A percentile compares a stretch with the other conserved stretches of the same genome.
Conservation (phyloP, 1,284 basidiomycete species). For the Leucoagaricus sp. region DNA sequence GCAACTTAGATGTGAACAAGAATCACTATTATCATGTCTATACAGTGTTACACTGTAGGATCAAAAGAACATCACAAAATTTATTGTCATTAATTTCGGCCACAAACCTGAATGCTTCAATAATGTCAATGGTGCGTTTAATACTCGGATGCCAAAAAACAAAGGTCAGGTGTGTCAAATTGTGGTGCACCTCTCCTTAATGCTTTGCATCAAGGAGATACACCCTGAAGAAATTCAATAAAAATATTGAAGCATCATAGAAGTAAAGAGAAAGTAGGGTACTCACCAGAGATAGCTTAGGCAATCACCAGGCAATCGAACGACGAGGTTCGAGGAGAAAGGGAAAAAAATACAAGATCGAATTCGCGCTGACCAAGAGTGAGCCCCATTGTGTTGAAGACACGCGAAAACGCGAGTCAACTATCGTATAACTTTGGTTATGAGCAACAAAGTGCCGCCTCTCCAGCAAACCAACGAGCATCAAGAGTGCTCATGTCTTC, state of each 20-base stretch:
- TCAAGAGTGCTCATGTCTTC: constrained; percentile 73
- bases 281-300: constrained; percentile 35
- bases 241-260: constrained; percentile 53
- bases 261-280: constrained; percentile 17
- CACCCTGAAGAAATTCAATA: constrained; percentile 90
- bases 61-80: too few relatives aligned
- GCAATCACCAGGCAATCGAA: constrained; percentile 28
- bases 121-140: too few relatives aligned
- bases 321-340: constrained; percentile 47
- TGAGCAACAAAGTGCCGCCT: constrained; percentile 68
- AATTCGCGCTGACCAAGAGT: constrained; percentile 68
- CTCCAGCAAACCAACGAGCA: constrained; percentile 43
- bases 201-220: constrained; percentile 48
- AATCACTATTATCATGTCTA: too few relatives aligned
- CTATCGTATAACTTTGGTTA: constrained; percentile 87
- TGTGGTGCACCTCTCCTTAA: constrained; percentile 67
- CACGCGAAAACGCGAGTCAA: constrained; percentile 36
- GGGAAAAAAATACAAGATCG: constrained; percentile 49
- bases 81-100: too few relatives aligned
- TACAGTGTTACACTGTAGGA: too few relatives aligned
- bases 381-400: constrained; percentile 87
- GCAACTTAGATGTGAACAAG: too few relatives aligned
- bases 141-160: neutral
- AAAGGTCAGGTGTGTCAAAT: constrained; percentile 69
- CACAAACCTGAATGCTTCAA: too few relatives aligned